Conservation (phyloP, 2,329 filamentous ascomycete species). For the Aspergillus spinulosporus region DNA sequence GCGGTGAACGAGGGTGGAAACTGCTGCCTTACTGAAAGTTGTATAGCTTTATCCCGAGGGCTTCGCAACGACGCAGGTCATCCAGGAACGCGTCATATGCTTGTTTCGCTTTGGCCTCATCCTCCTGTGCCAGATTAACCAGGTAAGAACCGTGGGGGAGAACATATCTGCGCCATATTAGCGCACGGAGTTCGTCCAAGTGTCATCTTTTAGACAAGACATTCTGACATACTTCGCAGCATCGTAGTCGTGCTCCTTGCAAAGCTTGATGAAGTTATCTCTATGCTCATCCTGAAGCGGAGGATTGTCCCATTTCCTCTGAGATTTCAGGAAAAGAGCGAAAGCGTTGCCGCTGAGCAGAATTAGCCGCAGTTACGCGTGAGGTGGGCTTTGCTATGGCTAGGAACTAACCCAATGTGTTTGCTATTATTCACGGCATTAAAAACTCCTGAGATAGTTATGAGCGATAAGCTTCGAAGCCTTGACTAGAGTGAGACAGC, state of each 20-base stretch:
- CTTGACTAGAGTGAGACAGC: too few relatives aligned
- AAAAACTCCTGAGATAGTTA: slow-evolving; percentile 57
- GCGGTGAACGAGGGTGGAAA: slow-evolving; percentile 5
- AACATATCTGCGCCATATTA: slow-evolving; percentile 57
- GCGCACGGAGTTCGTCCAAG: not conserved
- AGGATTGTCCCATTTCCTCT: slow-evolving; percentile 90
- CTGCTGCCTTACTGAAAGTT: slow-evolving; percentile 72
- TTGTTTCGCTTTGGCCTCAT: slow-evolving; percentile 76
- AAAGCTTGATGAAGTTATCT: slow-evolving; percentile 68
- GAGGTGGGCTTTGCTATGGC: not conserved
- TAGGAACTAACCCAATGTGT: slow-evolving; percentile 62
- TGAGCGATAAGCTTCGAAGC: too few relatives aligned
- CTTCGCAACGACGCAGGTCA: slow-evolving; percentile 81
- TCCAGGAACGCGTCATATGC: slow-evolving; percentile 88
- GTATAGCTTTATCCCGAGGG: slow-evolving; percentile 84
- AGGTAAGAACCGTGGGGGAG: slow-evolving; percentile 95
- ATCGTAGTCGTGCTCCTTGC: slow-evolving; percentile 70
- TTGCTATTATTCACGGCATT: slow-evolving; percentile 78
- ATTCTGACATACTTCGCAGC: slow-evolving; percentile 51
- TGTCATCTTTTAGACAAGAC: not conserved
- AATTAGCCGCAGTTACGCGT: not conserved
- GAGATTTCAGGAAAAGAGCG: slow-evolving; percentile 92
- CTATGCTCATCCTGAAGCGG: slow-evolving; percentile 68
- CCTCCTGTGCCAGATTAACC: slow-evolving; percentile 88
- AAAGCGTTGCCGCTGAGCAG: slow-evolving; percentile 75